Base-by-base conservation (phyloP, 1,139 yeast species). In the Suhomyces kunorum region DNA sequence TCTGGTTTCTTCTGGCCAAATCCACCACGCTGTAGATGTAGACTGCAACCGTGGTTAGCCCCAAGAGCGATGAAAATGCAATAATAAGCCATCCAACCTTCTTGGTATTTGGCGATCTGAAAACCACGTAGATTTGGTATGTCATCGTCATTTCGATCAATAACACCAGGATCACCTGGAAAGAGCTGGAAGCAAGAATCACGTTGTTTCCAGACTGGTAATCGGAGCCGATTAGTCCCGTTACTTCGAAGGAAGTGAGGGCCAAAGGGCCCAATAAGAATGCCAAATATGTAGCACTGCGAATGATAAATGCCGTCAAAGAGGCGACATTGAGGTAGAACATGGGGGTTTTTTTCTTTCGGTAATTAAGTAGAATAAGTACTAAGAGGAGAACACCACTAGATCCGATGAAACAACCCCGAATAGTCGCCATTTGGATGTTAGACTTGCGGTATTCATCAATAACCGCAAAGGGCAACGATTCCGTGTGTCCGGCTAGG, bases 41-140 rank as follows among this genome's bases (percentile, higher is more conserved):
- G 35, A 84, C 62, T 0, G 69, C 81, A 16, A 79, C 63, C 1
- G 83, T 74, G 2, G 76, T 63, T 5, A 76, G 35, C 0, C 81
- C 83, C 22, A 81, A 62, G 0, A 60, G 38, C 1, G 59, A 59
- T 0, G 82, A 66, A 1, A 75, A 31, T 0, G 53, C 44, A 0
- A 81, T 68, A n/a, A 79, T 58, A 0, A 59, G 5, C 28, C 56
- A 42, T 0, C 83, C 76, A 30, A 72, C 40, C 16, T 49, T 56
- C 40, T 63, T 67, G 34, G 64, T 63, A 28, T 69, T 70, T n/a
- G 81, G 78, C 11, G 78, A 66, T 42, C 73, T 71, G 64, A 86
- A 87, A 32, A 90, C 81, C 12, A 83, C 74, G 46, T 70, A 74
- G 5, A 85, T 76, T 61, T 92, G 98, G 54, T 80, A 80, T 2